These are phyloP conservation scores for Aspergillus sp. DNA, from an alignment of 2,329 filamentous ascomycete species.

Conservation along the genomic window DNA sequence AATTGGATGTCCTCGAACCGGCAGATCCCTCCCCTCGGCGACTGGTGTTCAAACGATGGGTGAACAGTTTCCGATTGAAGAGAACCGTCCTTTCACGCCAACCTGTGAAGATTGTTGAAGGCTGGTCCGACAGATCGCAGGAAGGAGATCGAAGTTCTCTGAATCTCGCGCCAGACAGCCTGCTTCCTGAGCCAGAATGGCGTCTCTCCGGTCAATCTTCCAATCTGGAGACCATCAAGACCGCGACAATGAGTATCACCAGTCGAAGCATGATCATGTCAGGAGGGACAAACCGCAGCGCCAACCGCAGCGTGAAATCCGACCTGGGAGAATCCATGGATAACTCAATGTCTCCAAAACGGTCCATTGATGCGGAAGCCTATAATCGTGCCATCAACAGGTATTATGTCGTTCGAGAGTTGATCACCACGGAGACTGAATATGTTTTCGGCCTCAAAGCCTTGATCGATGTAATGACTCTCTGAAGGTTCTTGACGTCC, in stretches of 20 bases:
- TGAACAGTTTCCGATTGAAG: conserved; percentile 35
- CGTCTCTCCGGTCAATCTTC: conserved; percentile 75
- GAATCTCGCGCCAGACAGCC: conserved; percentile 19
- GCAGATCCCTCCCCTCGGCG: conserved; percentile 1
- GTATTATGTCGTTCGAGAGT: conserved; percentile 77
- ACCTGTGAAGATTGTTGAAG: conserved; percentile 31
- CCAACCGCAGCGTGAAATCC: conserved; percentile 55
- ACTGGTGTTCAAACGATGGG: conserved; percentile 38
- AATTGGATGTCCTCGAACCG: not conserved
- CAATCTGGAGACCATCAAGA: conserved; percentile 78
- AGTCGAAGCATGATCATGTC: conserved; percentile 69
- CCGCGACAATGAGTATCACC: conserved; percentile 73
- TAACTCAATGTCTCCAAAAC: conserved; percentile 48
- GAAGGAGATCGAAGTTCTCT: conserved; percentile 10
- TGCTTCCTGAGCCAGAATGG: conserved; percentile 41
- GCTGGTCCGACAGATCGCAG: conserved; percentile 34
- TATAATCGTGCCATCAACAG: conserved; percentile 71
- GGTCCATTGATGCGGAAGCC: conserved; percentile 65
- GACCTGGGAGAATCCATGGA: conserved; percentile 66
- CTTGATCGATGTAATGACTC: conserved; percentile 69
- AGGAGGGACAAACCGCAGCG: conserved; percentile 58
- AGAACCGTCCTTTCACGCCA: conserved; percentile 19
- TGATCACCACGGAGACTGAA: conserved; percentile 80
- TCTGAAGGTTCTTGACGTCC: not conserved
- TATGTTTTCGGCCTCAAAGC: conserved; percentile 88